Evolutionary conservation across 352 stramenopile genomes (phyloP), one percentile per base, ranked within the genome.

Genomic region (Albugo candida): DNA sequence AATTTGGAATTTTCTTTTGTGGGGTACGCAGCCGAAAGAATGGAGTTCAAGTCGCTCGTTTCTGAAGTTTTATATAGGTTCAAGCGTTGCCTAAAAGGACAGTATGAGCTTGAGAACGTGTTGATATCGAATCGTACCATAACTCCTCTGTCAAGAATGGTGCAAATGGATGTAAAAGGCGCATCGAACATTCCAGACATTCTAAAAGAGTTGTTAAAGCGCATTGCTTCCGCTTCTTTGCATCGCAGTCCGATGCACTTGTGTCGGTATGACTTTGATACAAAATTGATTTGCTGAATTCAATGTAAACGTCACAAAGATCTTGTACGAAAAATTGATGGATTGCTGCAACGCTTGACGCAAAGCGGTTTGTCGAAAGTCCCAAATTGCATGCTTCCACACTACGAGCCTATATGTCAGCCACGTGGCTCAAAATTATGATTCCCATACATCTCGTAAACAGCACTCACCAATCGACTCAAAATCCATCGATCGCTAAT

Each of bases 131-230:
- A 41, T 13, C 59, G 11, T 93, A 92, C 95, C 95, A 99, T 11
- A 99, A 70, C 62, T 99, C 96, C 70, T 99, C 96, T 0, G 95
- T 99, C 18, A 99, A 88, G 61, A 99, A 99, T n/a, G 96, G 96
- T 61, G 98, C 97, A 59, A 99, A 95, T 6, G 95, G 95, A 57
- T 99, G 96, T 34, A 99, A 61, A 43, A 99, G 70, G 16, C 94
- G 82, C 56, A 99, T 82, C 16, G 87, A 95, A 52, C 79, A 79
- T 52, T 98, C 94, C 36, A 99, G 63, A 34, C 87, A 95, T 21
- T 89, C 67, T 63, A 92, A 97, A 6, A 99, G 65, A 11, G 82
- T 96, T 8, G 73, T 75, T 60, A 97, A 89, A 20, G 94, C 85
- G 36, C 83, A 81, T 54, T 72, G 75, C 45, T 84, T 68, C 11